phyloP scores from a whole-genome alignment of 139 green algal genomes.

The Asterochloris erici region DNA sequence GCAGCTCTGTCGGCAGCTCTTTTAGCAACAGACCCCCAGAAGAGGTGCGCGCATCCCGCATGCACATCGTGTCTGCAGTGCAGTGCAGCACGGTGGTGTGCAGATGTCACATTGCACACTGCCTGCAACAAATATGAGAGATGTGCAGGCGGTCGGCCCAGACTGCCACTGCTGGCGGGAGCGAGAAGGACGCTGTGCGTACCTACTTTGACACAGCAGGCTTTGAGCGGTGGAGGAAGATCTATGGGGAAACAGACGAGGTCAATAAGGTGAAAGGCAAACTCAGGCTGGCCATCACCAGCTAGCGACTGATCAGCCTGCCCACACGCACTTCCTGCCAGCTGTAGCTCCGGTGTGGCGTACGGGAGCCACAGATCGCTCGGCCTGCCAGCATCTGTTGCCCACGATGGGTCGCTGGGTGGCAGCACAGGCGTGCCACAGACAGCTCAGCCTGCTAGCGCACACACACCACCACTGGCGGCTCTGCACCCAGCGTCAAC shows the following conservation, averaged over 20 bases:
- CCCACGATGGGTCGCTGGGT: no score
- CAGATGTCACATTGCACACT: not conserved
- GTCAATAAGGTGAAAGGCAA: conserved; percentile 87
- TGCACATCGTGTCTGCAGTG: not conserved
- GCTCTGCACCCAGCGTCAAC: no score
- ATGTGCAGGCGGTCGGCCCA: conserved; percentile 67
- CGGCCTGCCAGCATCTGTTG: no score
- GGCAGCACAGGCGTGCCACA: no score
- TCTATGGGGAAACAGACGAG: conserved; percentile 98
- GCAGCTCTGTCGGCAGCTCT: conserved; percentile 8
- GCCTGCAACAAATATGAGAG: not conserved
- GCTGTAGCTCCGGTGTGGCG: no score
- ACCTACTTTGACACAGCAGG: conserved; percentile 96
- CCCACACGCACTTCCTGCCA: no score
- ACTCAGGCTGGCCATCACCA: no score
- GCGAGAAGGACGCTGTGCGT: conserved; percentile 91
- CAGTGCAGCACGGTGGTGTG: not conserved
- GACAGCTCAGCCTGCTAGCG: no score
- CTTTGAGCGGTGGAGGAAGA: conserved; percentile 96
- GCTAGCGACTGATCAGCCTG: no score
- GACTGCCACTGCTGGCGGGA: conserved; percentile 73
- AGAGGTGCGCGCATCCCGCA: not conserved
- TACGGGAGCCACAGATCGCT: no score
- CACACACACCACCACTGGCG: no score
- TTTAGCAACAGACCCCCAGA: conserved; percentile 15